Evolutionary conservation across 2,329 filamentous ascomycete species (phyloP), one percentile per base, ranked within the genome.

Genomic region (Phymatotrichopsis omnivora): DNA sequence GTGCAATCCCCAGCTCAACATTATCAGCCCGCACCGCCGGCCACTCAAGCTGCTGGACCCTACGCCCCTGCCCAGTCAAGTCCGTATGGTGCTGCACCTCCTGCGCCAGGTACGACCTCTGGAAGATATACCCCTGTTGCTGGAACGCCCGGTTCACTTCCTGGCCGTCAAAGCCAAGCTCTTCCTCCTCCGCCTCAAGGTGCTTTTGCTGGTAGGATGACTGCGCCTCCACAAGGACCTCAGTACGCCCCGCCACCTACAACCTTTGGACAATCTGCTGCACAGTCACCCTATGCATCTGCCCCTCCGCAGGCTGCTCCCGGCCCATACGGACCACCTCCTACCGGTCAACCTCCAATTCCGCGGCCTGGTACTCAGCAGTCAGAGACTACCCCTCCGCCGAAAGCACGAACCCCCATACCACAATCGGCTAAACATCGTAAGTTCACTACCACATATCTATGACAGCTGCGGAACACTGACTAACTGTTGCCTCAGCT

Each of bases 1-100:
- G 35, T 47, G 20, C 55, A 45, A 49, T 52, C 58, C 25, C 53
- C 61, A 8, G 57, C 58, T 49, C 52, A 58, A 30, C 49, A 61
- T 20, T 35, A 56, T 37, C 56, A 48, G 57, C 74, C 33, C 71
- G 78, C 31, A 73, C 76, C 78, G 17, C 78, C 85, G 53, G 85
- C 81, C 20, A 19, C 46, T 12, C 48, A 51, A 28, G 43, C 41
- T 16, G 17, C 44, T 19, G 39, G 38, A 14, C 45, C 45, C 19
- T 51, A 51, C 58, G 76, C 82, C 28, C 82, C 87, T 42, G 83
- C 84, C 66, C 72, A 62, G 79, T 83, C 11, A 82, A 82, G 10
- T 69, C 74, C 40, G 76, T 80, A 33, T 39, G 19, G 28, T 33
- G 39, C 42, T 7, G 36, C 47, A 10, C 46, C 46, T 3, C 48